Base-by-base conservation (phyloP, 2,329 filamentous ascomycete genomes). In the Penicillium sp. region DNA sequence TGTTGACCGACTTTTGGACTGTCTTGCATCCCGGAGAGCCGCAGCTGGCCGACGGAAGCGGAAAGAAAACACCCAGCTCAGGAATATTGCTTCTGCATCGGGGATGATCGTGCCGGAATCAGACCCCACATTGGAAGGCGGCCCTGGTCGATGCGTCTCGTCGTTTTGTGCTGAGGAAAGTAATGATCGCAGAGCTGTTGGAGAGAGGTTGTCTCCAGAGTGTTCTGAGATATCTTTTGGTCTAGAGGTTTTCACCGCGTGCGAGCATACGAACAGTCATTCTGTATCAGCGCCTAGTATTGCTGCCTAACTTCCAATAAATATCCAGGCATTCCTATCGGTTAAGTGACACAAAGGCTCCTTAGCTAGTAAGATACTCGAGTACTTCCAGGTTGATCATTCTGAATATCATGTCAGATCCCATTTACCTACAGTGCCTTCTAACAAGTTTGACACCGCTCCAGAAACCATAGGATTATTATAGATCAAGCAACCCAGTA, bases 1-100 rank as follows among this genome's bases (percentile, higher is more conserved):
- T 23, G 50, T 69, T 62, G 71, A 73, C 67, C 68, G 71, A 67
- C 65, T 71, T 55, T 63, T 74, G 51, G 69, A 72, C 58, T 58
- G 55, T 55, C 58, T 66, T 19, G 59, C 58, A 52, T 56, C 46
- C 40, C 55, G 53, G 50, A 45, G 54, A 16, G 51, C 67, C 56
- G 61, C 62, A 64, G 58, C 54, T 53, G 59, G 54, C 60, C 59
- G 61, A 54, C 60, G 58, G 62, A 64, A 59, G 58, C 61, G 61
- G 61, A 60, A 63, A 64, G 56, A 59, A 56, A 54, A 57, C 36
- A 46, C 49, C 33, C 58, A 59, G 39, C 48, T 56, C 53, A 61
- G 56, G 46, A 33, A 45, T 52, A 42, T 53, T 13, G 36, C 48
- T 28, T 42, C 51, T 49, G 33, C 33, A 21, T 44, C 44, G 52